Base-by-base conservation (phyloP, 108 stramenopile genomes). In the Parietichytrium sp. region DNA sequence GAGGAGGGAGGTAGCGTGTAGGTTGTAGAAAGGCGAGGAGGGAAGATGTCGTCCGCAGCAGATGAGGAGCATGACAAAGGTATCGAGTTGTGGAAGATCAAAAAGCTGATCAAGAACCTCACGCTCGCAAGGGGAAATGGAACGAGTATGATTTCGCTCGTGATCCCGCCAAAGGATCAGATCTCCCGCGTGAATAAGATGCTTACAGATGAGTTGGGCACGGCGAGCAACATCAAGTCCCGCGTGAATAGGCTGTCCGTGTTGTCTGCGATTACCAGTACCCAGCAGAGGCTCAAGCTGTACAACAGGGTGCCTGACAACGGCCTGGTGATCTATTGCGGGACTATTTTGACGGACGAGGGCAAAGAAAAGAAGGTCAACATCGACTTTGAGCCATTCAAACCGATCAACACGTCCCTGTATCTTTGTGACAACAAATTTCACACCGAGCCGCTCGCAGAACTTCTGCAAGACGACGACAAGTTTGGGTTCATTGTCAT, bases 371-470 rank as follows among this genome's bases (percentile, higher is more conserved):
- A 94, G 55, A 91, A 95, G 80, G 95, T 99, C 48, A 96, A 92
- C 85, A 95, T 97, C 49, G 98, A 99, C 86, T 98, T 99, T 86
- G 97, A 98, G 79, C 89, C 97, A 26, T 98, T 98, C 92, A 96
- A 96, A 86, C 93, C 96, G 49, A 99, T 99, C 92, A 99, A 99
- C 88, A 99, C 98, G 29, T 97, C 96, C 18, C 90, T 99, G 49
- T 99, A 99, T 85, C 87, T 98, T 45, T 99, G 98, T 87, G 98
- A 99, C 89, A 98, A 97, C 93, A 96, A 96, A 82, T 96, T 98
- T 86, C 95, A 96, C 88, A 94, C 95, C 47, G 96, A 99, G 88
- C 94, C 96, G 72, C 92, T 99, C 51, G 92, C 96, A 81, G 98
- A 98, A 81, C 92, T 99, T 16, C 91, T 99, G 50, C 94, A 96